Evolutionary conservation across 176 grass and related monocot species (phyloP).

Genomic region (Phoenix dactylifera): DNA sequence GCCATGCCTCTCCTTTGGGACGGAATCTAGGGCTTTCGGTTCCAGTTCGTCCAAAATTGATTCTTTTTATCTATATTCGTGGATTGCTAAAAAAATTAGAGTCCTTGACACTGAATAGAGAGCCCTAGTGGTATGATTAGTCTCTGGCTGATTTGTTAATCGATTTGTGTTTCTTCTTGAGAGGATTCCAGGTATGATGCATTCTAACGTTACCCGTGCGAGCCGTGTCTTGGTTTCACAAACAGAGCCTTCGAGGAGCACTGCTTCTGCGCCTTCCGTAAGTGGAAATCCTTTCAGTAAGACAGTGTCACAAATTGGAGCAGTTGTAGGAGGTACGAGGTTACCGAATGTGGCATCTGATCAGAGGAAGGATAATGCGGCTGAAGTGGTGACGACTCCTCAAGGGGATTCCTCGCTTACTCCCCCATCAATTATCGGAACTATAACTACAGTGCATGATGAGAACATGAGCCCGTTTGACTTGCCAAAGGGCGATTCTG

Average conservation of each 20-base stretch:
- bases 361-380: conserved; percentile 18
- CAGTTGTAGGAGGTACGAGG: not conserved
- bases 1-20: conserved; percentile 5
- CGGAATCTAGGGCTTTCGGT: conserved; percentile 5
- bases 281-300: not conserved
- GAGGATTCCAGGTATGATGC: conserved; percentile 5
- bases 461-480: conserved; percentile 18
- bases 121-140: not conserved
- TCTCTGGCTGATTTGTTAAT: not conserved
- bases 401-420: conserved; percentile 27
- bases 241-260: conserved; percentile 7
- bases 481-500: conserved; percentile 19
- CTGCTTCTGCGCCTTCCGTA: not conserved
- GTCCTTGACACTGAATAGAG: not conserved
- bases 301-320: not conserved
- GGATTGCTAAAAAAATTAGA: not conserved
- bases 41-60: not conserved
- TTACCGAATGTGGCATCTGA: conserved; percentile 10
- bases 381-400: conserved; percentile 9
- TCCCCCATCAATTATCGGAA: conserved; percentile 26
- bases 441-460: conserved; percentile 15
- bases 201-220: conserved; percentile 6
- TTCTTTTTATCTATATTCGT: not conserved
- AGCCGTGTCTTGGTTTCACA: conserved; percentile 14
- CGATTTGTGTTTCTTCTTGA: not conserved